Conservation (phyloP, 73 alveolate genomes). For the Stentor roeselii region DNA sequence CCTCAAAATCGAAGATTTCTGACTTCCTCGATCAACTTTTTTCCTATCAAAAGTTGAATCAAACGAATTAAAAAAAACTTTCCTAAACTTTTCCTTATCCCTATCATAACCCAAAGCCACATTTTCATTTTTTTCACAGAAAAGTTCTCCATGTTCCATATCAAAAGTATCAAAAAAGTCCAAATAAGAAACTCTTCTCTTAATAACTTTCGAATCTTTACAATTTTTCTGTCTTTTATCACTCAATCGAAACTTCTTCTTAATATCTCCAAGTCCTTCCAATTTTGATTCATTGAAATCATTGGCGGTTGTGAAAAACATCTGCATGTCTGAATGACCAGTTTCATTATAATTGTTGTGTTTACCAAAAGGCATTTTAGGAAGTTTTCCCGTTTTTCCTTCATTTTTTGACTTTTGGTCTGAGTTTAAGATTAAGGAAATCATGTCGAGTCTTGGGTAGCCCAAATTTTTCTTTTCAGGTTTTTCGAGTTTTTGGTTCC, state of each 20-base stretch:
- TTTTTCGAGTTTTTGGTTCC: not conserved
- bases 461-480: not conserved
- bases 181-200: too few relatives aligned
- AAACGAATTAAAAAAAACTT: too few relatives aligned
- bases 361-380: not conserved
- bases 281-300: not conserved
- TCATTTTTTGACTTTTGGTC: not conserved
- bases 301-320: not conserved
- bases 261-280: not conserved
- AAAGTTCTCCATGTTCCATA: not conserved
- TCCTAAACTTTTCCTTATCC: not conserved
- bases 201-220: too few relatives aligned
- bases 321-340: not conserved
- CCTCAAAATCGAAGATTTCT: too few relatives aligned
- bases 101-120: not conserved
- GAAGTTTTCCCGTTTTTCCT: not conserved
- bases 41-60: too few relatives aligned
- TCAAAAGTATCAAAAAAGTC: not conserved
- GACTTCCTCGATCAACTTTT: too few relatives aligned
- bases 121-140: not conserved
- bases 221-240: not conserved
- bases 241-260: not conserved
- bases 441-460: not conserved
- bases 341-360: not conserved
- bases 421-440: not conserved